Base-by-base conservation (phyloP, 768 basidiomycete species). In the Termitomyces sp. region DNA sequence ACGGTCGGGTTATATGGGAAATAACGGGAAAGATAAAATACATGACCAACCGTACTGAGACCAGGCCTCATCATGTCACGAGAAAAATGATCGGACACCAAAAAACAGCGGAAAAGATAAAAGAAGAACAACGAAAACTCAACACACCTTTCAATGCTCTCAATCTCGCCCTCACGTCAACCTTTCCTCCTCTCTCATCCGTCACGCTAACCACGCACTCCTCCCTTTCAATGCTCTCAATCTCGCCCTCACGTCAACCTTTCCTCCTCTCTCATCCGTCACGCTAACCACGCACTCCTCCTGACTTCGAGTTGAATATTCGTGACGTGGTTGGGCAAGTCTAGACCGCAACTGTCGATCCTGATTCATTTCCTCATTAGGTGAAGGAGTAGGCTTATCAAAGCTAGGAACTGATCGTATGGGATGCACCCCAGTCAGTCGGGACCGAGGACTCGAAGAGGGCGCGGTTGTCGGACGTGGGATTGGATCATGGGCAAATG, bases 111-210 rank as follows among this genome's bases (percentile, higher is more conserved):
- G 7, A 40, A 33, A 11, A 40, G 2, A 36, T 3, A 7, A 32
- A 20, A 25, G 7, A n/a, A 18, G 36, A n/a, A 50, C 4, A 11
- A 18, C 23, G 41, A 15, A 25, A 16, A 25, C 7, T 18, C 6
- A 22, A 48, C 53, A 11, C 25, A 54, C 53, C 40, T 13, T 54
- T 54, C 33, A 54, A 29, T 15, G 49, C 40, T 15, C 53, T 54
- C 23, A 54, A 15, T 11, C 23, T 39, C 12, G 18, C 38, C 12
- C 53, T 42, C 15, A 20, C 12, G 23, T 54, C n/a, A 12, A 49
- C 40, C 23, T 36, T 41, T 29, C 53, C n/a, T n/a, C n/a, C n/a
- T n/a, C n/a, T n/a, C n/a, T n/a, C n/a, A n/a, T n/a, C n/a, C n/a
- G n/a, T n/a, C n/a, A n/a, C n/a, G n/a, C n/a, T n/a, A n/a, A n/a